phyloP scores from a whole-genome alignment of 257 asterid species.

The Solanum appendiculatum region DNA sequence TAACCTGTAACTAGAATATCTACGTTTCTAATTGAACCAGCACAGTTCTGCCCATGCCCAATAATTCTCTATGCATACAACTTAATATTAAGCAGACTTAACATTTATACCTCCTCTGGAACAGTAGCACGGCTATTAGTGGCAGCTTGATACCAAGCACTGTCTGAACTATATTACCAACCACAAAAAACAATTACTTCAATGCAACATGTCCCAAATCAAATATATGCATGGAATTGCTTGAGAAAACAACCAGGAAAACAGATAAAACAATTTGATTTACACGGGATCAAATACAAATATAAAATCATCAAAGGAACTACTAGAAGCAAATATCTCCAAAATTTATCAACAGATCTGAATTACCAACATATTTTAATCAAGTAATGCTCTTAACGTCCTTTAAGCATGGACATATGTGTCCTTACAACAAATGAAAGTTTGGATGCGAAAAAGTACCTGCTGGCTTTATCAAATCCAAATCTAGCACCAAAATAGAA shows the following conservation, averaged over 20 bases:
- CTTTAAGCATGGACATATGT: not conserved
- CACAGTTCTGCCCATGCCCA: not conserved
- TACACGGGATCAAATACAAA: not conserved
- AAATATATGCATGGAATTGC: not conserved
- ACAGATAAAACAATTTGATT: not conserved
- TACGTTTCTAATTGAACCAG: not conserved
- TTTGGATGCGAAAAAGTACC: conserved; percentile 15
- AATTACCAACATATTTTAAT: not conserved
- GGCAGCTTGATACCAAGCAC: not conserved
- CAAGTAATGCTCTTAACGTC: not conserved
- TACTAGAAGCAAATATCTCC: not conserved
- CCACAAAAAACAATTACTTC: not conserved
- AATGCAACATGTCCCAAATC: not conserved
- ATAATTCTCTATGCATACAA: not conserved
- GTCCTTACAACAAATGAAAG: not conserved
- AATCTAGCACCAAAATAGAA: conserved; percentile 52
- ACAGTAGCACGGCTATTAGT: not conserved
- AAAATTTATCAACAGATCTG: not conserved
- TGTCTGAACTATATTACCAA: not conserved
- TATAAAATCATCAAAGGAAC: not conserved
- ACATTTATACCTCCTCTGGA: not conserved
- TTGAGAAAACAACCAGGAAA: not conserved
- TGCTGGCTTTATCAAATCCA: conserved; percentile 48
- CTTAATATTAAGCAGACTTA: not conserved
- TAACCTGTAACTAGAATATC: not conserved